phyloP scores from a whole-genome alignment of 106 monocot species.

The Phalaenopsis equestris region DNA sequence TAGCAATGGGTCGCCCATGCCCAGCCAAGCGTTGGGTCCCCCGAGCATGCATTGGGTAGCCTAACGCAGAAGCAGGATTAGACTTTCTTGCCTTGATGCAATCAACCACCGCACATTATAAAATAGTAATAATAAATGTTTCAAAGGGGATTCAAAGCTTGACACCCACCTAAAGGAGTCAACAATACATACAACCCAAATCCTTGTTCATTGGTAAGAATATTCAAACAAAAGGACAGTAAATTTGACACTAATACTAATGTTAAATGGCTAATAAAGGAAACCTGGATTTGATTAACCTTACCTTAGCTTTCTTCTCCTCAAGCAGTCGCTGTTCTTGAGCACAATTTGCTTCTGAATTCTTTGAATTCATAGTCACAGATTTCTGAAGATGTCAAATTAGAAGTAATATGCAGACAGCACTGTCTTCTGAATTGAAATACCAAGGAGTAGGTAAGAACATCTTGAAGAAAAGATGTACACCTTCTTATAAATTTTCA shows the following conservation, averaged over 20 bases:
- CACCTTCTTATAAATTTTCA: not conserved
- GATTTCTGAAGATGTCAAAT: not conserved
- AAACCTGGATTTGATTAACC: not conserved
- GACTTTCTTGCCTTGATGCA: too few species aligned
- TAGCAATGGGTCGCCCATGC: too few species aligned
- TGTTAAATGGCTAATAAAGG: too few species aligned
- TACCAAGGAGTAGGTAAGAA: not conserved
- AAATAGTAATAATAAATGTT: not conserved
- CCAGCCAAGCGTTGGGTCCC: too few species aligned
- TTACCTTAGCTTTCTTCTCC: constrained; percentile 46
- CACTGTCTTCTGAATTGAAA: not conserved
- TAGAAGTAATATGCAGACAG: not conserved
- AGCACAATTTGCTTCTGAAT: constrained; percentile 13
- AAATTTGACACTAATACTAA: not conserved
- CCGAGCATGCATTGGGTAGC: too few species aligned
- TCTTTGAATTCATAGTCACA: constrained; percentile 25
- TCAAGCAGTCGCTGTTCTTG: constrained; percentile 10
- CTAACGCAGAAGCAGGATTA: too few species aligned
- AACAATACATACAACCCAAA: too few species aligned
- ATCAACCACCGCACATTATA: too few species aligned
- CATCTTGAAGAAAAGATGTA: not conserved
- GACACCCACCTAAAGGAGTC: not conserved
- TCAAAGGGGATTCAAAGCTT: not conserved
- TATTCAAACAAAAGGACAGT: not conserved
- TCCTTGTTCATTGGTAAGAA: too few species aligned